Evolutionary conservation across 495 filamentous ascomycete species (phyloP), one percentile per base, ranked within the genome.

Genomic region (Penicillium psychrofluorescens): DNA sequence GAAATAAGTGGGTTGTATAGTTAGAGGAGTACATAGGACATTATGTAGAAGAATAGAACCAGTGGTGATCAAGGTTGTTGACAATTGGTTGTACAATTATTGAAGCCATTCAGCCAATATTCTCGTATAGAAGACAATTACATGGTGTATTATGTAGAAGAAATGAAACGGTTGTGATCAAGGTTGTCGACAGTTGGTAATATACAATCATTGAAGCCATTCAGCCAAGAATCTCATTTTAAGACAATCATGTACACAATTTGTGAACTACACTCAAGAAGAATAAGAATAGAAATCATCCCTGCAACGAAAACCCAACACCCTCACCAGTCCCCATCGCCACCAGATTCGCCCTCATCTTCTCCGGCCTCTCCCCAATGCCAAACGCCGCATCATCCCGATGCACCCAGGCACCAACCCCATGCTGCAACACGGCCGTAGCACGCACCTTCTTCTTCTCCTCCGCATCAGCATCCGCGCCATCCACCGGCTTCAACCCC

Each of bases 361-460:
- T 68, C 58, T 72, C 74, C 1, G 74, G 64, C 38, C 78, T 48
- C 32, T 64, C 68, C 35, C 66, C 67, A 46, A 83, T 74, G 28
- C 81, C 79, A 70, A 72, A 66, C 38, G 58, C 58, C 22, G 70
- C 70, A 61, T 72, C 70, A 41, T 62, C 70, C 9, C 61, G 49
- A 37, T 71, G 71, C 29, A 89, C 82, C 84, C 84, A 94, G 45
- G 75, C 76, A 3, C 84, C 85, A 41, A 90, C 77, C 3, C 82
- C 88, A 73, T 94, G 88, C 74, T 94, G 88, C 66, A 94, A 64
- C 42, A 94, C 85, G 57, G 88, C 89, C 56, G 82, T 78, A 36
- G 86, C 84, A 41, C 87, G 54, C 15, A 72, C 66, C 48, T 61
- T 67, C 55, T 63, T 66, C 41, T 60, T 64, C 56, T 62, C 62